A percentile compares a stretch with the other conserved stretches of the same genome.
phyloP scores from a whole-genome alignment of 1,139 yeast genomes.

The Blastobotrys apis region DNA sequence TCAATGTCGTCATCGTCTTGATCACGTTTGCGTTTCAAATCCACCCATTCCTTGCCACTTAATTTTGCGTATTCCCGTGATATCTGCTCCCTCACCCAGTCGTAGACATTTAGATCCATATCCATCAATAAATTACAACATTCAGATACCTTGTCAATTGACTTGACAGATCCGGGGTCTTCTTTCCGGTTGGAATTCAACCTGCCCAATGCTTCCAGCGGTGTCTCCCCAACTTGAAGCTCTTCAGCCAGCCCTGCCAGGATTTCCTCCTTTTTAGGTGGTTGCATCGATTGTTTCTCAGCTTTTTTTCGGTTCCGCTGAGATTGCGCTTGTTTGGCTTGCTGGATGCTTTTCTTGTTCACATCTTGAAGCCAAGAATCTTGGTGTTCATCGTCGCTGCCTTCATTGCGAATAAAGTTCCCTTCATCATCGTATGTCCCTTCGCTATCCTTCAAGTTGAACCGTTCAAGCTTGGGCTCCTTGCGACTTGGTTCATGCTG shows the following conservation, averaged over 20 bases:
- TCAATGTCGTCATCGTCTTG: conserved; percentile 24
- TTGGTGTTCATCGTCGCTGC: conserved; percentile 41
- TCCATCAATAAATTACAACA: conserved; percentile 45
- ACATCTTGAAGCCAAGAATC: conserved; percentile 49
- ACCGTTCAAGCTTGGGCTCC: conserved; percentile 56
- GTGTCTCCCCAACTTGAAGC: conserved; percentile 59
- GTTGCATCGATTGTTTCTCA: conserved; percentile 15
- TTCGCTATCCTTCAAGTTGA: conserved; percentile 56
- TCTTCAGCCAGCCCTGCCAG: conserved; percentile 40
- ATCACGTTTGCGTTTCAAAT: conserved; percentile 51
- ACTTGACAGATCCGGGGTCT: conserved; percentile 5
- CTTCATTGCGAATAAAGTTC: conserved; percentile 44
- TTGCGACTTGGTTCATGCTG: conserved; percentile 19
- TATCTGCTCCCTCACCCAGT: conserved; percentile 7
- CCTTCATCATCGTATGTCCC: conserved; percentile 64
- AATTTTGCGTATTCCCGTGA: conserved; percentile 5
- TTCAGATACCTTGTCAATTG: conserved; percentile 47
- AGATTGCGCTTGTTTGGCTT: conserved; percentile 39
- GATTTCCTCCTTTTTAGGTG: conserved; percentile 1
- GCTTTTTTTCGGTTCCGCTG: conserved; percentile 37
- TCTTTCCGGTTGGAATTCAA: conserved; percentile 18
- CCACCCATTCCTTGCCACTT: conserved; percentile 10
- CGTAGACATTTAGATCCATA: conserved; percentile 30
- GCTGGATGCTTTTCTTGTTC: conserved; percentile 45
- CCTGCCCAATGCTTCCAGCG: conserved; percentile 51